phyloP scores from a whole-genome alignment of 352 stramenopile species.

The Phytophthora chlamydospora region DNA sequence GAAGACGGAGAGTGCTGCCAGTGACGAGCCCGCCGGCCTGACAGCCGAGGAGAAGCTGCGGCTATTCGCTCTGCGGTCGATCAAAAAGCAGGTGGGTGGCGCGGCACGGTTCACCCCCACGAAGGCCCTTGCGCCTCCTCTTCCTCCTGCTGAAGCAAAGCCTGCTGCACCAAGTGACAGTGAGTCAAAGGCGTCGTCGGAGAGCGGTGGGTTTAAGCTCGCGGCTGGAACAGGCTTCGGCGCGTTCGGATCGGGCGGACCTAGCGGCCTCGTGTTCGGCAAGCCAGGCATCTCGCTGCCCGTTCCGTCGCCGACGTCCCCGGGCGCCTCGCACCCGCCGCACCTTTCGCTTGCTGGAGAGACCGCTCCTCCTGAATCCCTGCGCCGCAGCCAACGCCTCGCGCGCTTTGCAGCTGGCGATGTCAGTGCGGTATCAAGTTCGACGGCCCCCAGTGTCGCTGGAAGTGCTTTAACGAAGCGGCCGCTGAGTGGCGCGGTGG shows the following conservation, averaged over 20 bases:
- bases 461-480: conserved; percentile 40
- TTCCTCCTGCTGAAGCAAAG: conserved; percentile 26
- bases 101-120: conserved; percentile 32
- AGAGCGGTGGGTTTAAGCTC: conserved; percentile 43
- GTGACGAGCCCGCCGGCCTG: conserved; percentile 24
- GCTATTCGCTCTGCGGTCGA: conserved; percentile 65
- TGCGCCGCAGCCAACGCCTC: conserved; percentile 57
- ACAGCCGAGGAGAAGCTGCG: conserved; percentile 70
- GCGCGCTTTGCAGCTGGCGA: conserved; percentile 46
- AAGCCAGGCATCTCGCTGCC: conserved; percentile 78
- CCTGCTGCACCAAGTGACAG: conserved; percentile 23
- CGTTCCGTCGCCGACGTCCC: conserved; percentile 60
- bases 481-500: conserved; percentile 37
- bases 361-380: conserved; percentile 33
- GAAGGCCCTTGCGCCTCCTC: conserved; percentile 23
- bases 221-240: conserved; percentile 36
- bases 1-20: conserved; percentile 9
- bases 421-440: conserved; percentile 17
- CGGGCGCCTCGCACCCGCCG: conserved; percentile 25
- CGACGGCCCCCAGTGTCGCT: not conserved
- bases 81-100: conserved; percentile 65
- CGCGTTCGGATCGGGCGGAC: conserved; percentile 56
- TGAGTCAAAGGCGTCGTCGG: conserved; percentile 19
- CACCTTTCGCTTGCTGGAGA: conserved; percentile 33
- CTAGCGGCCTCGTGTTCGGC: conserved; percentile 74